Evolutionary conservation across 345 rosid species (phyloP), one percentile per base, ranked within the genome.

Genomic region (Microthlaspi erraticum): DNA sequence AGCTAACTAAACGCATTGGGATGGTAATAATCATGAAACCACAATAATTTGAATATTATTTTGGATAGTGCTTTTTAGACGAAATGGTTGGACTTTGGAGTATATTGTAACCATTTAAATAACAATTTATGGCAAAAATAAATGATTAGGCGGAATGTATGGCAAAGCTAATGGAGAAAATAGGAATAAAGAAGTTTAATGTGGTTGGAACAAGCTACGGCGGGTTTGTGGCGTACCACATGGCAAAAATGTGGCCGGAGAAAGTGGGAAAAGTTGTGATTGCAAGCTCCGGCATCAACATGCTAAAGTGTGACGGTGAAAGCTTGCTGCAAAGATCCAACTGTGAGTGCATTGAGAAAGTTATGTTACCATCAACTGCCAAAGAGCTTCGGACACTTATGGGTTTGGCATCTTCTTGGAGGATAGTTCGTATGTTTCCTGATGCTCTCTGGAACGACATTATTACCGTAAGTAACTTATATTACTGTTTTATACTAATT

Each of bases 181-280:
- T 85, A 16, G 83, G 79, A 8, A 79, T 87, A 41, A 60, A 70
- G 44, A 84, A 76, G 78, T 93, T 73, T 31, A 70, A 77, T 19
- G 78, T 93, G 1, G 66, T 81, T 65, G 97, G 98, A 16, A 93
- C 97, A 7, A 93, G 98, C 78, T 93, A 93, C 37, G 98, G 98
- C 0, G 98, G 98, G 34, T 83, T 93, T 39, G 96, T 93, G 41
- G 87, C 96, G n/a, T 89, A 87, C 77, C 84, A 84, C 17, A 26
- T 89, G 86, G 98, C 94, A 11, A 85, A 51, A 72, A 66, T 83
- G 92, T 73, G 72, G 81, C 92, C 96, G 11, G 83, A 84, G 39
- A 89, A 75, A 76, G 90, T 91, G 51, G 88, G 78, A 54, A 93
- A 85, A 78, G 97, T 91, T 70, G 93, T 91, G 72, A 66, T 93